Base-by-base conservation (phyloP, 768 basidiomycete genomes). In the Termitomyces sp. region DNA sequence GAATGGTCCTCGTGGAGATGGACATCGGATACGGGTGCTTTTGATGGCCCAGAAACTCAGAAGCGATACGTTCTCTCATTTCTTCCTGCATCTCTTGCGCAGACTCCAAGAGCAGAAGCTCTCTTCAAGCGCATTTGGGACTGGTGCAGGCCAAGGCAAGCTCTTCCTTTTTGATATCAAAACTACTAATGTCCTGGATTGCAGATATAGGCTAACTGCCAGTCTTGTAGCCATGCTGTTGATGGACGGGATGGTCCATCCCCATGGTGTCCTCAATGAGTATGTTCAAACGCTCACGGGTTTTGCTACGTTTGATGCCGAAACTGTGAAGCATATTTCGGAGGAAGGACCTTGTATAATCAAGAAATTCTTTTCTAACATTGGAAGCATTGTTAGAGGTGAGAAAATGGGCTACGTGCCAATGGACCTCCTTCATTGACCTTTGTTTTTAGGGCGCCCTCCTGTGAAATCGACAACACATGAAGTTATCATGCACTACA, bases 401-500 rank as follows among this genome's bases (percentile, higher is more conserved):
- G 25, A 53, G 52, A 29, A 29, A 3, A n/a, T 37, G n/a, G 1
- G 11, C 14, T 48, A 48, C 25, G 6, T 25, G 1, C 29, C 47
- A n/a, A n/a, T n/a, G n/a, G n/a, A n/a, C n/a, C n/a, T n/a, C n/a
- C n/a, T n/a, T n/a, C n/a, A n/a, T n/a, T n/a, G n/a, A n/a, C n/a
- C n/a, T n/a, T n/a, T n/a, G n/a, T n/a, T n/a, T 49, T 0, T 15
- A 58, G 57, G 29, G 15, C 11, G 34, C 2, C 48, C 48, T 4
- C 46, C 47, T 5, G 57, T 51, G 5, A 34, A 36, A 50, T 37
- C 38, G 8, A 49, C 57, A 8, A 55, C 47, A 12, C 60, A 56
- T 25, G 60, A 56, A 46, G 60, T 60, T 0, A 48, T 60, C 1
- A 45, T 60, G 37, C 58, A 59, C 10, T 59, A 59, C 5, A 42